Conservation (phyloP, 257 asterid genomes). For the Primulina eburnea region DNA sequence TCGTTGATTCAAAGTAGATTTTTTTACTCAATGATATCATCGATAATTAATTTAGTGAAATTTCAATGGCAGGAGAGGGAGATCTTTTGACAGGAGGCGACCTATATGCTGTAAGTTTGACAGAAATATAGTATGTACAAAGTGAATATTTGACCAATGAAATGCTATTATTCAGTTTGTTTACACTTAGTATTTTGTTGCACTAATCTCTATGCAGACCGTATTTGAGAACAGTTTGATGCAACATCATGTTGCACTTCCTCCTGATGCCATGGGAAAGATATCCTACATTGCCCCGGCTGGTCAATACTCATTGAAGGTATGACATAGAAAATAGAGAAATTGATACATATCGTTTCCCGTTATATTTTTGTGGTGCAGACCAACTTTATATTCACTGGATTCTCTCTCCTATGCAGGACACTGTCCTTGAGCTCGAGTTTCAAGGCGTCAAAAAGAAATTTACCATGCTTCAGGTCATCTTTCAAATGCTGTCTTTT, state of each 20-base stretch:
- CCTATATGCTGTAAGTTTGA: conserved; percentile 80
- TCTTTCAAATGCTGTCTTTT: conserved; percentile 16
- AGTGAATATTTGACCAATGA: conserved; percentile 3
- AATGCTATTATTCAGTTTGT: conserved; percentile 17
- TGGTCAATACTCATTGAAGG: conserved; percentile 92
- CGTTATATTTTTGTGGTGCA: conserved; percentile 3
- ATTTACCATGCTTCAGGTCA: conserved; percentile 96
- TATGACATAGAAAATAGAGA: conserved; percentile 28
- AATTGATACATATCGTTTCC: conserved; percentile 13
- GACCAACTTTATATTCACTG: conserved; percentile 13
- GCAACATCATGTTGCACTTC: conserved; percentile 87
- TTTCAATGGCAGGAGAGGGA: conserved; percentile 75
- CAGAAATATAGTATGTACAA: conserved; percentile 17
- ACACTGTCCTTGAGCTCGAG: conserved; percentile 97
- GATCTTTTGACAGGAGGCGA: conserved; percentile 94
- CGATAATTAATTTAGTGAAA: conserved; percentile 7
- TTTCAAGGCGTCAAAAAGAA: conserved; percentile 94
- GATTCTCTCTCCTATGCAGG: conserved; percentile 52
- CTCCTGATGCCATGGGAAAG: conserved; percentile 98
- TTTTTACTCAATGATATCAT: conserved; percentile 11
- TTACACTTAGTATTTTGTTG: conserved; percentile 14
- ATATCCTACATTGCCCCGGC: conserved; percentile 85
- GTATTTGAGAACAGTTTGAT: conserved; percentile 87
- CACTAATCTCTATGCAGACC: conserved; percentile 46
- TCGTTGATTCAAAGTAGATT: conserved; percentile 12